Base-by-base conservation (phyloP, 176 grass and related monocot species). In the Aegilops speltoides region DNA sequence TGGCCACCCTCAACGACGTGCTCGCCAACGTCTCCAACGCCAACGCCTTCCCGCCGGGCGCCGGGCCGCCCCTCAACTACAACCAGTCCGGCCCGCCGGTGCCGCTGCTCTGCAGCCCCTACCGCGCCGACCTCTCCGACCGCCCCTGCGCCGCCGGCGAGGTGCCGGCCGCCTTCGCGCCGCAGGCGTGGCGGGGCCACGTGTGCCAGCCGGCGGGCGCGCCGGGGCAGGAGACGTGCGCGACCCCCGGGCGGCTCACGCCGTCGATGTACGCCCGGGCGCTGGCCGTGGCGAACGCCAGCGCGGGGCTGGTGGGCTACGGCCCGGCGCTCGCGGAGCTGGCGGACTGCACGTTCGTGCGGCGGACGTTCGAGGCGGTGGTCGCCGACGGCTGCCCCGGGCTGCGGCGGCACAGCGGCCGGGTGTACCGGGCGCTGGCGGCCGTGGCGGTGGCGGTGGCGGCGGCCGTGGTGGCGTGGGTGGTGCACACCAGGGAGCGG, bases 81-180 rank as follows among this genome's bases (percentile, higher is more conserved):
- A 94, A 94, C 88, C 92, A 98, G 69, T 96, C 92, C 7, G 97
- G 97, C 25, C 88, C 90, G 5, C 84, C 52, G 56, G 28, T 94
- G 68, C 94, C 97, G 1, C 22, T 84, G 8, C 90, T 98, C 73
- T 98, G 97, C 92, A 96, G 89, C 74, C 90, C 92, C 10, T 98
- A 88, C 84, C 77, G 34, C 3, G 14, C 78, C 3, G 90, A 98
- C 86, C 73, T 94, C 16, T 52, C 74, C 56, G 34, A 7, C 76
- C 92, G 71, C 45, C 8, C 48, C 50, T 96, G 96, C 82, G 61
- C 72, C 79, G 20, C 86, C 78, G 82, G 90, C 56, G 96, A 98
- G 48, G 50, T 93, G 71, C 2, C 74, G 6, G 79, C 85, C 32
- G 61, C 59, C 32, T 31, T 64, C 41, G 93, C 90, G 43, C 79